Conservation (phyloP, 2,329 filamentous ascomycete species). For the Capronia epimyces region DNA sequence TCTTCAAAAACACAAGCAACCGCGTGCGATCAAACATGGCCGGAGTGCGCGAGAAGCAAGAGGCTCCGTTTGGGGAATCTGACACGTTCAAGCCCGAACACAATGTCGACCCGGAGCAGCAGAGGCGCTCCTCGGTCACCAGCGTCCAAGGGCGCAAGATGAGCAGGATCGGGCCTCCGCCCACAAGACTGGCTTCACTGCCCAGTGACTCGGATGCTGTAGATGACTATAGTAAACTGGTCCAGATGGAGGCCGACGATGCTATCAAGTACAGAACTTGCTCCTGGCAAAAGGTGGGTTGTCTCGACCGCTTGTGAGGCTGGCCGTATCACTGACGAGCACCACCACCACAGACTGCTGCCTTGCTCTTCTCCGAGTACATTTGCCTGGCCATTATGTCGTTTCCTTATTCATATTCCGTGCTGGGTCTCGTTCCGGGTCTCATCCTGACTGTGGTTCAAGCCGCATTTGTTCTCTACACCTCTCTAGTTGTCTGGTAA, state of each 20-base stretch:
- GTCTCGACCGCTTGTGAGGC: not conserved
- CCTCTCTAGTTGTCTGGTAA: conserved; percentile 62
- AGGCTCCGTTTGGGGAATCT: conserved; percentile 13
- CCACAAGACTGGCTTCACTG: conserved; percentile 21
- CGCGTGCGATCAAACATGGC: conserved; percentile 16
- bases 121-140: conserved; percentile 16
- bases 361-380: conserved; percentile 87
- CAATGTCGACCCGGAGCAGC: conserved; percentile 20
- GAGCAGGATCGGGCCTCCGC: conserved; percentile 29
- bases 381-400: conserved; percentile 93
- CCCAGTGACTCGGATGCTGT: conserved; percentile 32
- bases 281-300: conserved; percentile 74
- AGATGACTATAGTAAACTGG: conserved; percentile 50
- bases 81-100: conserved; percentile 10
- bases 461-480: conserved; percentile 75
- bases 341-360: conserved; percentile 60
- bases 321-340: not conserved
- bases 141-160: conserved; percentile 24
- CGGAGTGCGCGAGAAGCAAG: conserved; percentile 16
- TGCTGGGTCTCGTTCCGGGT: conserved; percentile 79
- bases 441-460: conserved; percentile 76
- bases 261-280: conserved; percentile 89
- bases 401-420: conserved; percentile 86
- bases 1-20: not conserved
- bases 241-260: conserved; percentile 68